Base-by-base conservation (phyloP, 371 early-diverging fungal species). In the Capillidium heterosporum region DNA sequence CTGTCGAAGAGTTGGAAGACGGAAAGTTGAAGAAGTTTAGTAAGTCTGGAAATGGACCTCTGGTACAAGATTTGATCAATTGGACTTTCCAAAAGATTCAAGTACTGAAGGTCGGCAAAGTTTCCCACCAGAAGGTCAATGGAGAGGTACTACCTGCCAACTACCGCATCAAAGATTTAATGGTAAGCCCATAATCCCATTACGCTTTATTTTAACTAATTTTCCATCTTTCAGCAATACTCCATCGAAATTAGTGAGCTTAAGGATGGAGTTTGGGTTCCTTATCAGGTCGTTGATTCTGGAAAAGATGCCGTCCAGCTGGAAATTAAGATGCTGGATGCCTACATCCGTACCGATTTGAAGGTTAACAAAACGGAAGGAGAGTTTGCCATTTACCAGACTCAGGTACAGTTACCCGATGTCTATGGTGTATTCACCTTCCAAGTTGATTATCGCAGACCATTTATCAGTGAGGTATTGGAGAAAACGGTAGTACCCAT, bases 371-470 rank as follows among this genome's bases (percentile, higher is more conserved):
- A 69, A 2, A 61, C 66, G 4, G 48, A 57, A 28, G 46, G 61
- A 0, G 59, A 62, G 3, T 60, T 59, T 42, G 67, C 70, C 11
- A 69, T 61, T 51, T 87, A 76, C 63, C 61, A 66, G 32, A 66
- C 79, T 1, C 70, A 71, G 32, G 57, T 95, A 43, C 72, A 70
- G 42, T 72, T 95, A 32, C 98, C 98, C 32, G 95, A 95, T 65
- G 82, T 82, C 23, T 89, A 93, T 67, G 98, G 98, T 59, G 93
- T 94, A 13, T 97, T 87, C 69, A 95, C 93, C 7, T 84, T 95
- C 68, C 80, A 79, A 49, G 85, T 94, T 48, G 85, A 89, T 62
- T 94, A 94, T 70, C 84, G 87, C 65, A 78, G 89, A 44, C 70
- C 80, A 5, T 95, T 95, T 1, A 66, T 75, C 47, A 72, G 84